Base-by-base conservation (phyloP, 495 filamentous ascomycete genomes). In the Cudoniella acicularis region DNA sequence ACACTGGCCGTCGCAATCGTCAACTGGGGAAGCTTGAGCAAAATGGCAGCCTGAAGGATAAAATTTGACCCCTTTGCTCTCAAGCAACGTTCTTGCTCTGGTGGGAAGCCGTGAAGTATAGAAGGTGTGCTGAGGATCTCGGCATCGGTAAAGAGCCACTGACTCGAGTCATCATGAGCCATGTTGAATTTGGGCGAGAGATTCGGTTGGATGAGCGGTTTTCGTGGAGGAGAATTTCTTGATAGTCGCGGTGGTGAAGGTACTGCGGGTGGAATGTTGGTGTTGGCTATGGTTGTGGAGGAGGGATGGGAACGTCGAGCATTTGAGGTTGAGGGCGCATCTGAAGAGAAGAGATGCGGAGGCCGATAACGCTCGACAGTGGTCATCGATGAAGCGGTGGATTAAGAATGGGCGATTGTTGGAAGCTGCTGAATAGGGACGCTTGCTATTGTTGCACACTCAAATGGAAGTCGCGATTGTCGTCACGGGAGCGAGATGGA, bases 31-130 rank as follows among this genome's bases (percentile, higher is more conserved):
- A 99, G 79, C 68, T 92, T 92, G 40, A 98, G 82, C 77, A 96
- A 83, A 56, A 98, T 90, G 59, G 93, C 94, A 51, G 92, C 91
- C 71, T 96, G 91, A 61, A 87, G 83, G 65, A 98, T 96, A 77
- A 98, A 98, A 70, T 96, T 94, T 60, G 95, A 87, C 45, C 93
- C 92, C 70, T 98, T 98, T 56, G 86, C 84, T 52, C 94, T 86
- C 50, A 86, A 78, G 48, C 87, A 79, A 40, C 88, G 79, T 73
- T 98, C 95, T 66, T 88, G 81, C 16, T 86, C 83, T 11, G 84
- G 75, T 1, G 83, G 65, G 64, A 98, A 81, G 36, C 92, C 92
- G 60, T 96, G 91, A 0, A 92, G 70, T 54, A 91, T 86, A 52
- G 91, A 95, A 1, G 94, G 94, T 8, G 91, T 86, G 59, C 84